These are phyloP conservation scores for Penicillium pancosmium DNA, from an alignment of 495 filamentous ascomycete species.

Conservation along the genomic window DNA sequence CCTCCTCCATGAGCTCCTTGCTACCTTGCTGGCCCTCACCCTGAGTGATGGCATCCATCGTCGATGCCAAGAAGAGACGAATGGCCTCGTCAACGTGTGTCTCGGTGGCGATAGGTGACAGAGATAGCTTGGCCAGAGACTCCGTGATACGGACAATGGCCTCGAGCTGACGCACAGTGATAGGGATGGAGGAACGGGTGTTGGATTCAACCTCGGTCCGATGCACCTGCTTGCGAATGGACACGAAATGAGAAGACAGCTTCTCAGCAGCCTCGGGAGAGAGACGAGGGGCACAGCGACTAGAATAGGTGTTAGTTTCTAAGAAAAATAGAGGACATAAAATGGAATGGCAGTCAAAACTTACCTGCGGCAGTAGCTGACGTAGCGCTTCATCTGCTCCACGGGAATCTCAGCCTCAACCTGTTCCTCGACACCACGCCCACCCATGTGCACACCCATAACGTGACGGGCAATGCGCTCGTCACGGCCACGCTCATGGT, in stretches of 20 bases:
- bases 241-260: slow-evolving; percentile 95
- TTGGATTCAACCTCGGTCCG: slow-evolving; percentile 85
- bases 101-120: slow-evolving; percentile 84
- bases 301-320: slow-evolving; percentile 47
- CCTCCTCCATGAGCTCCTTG: slow-evolving; percentile 89
- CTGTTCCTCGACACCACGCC: slow-evolving; percentile 79
- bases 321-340: background rate
- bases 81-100: slow-evolving; percentile 97
- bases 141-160: slow-evolving; percentile 97
- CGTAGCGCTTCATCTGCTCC: slow-evolving; percentile 97
- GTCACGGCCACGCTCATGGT: slow-evolving; percentile 86
- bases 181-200: slow-evolving; percentile 87
- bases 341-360: slow-evolving; percentile 28
- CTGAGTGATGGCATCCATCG: slow-evolving; percentile 96
- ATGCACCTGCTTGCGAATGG: slow-evolving; percentile 93
- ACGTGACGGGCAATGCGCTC: slow-evolving; percentile 96
- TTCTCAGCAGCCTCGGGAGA: slow-evolving; percentile 93
- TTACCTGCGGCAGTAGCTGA: slow-evolving; percentile 95
- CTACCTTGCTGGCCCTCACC: slow-evolving; percentile 72
- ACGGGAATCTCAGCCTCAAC: slow-evolving; percentile 84
- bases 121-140: slow-evolving; percentile 86
- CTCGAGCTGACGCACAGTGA: slow-evolving; percentile 96
- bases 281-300: slow-evolving; percentile 90
- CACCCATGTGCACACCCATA: slow-evolving; percentile 97
- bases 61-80: slow-evolving; percentile 91